These are phyloP conservation scores for Ramaria sp. DNA, from an alignment of 768 basidiomycete genomes.

Conservation along the genomic window DNA sequence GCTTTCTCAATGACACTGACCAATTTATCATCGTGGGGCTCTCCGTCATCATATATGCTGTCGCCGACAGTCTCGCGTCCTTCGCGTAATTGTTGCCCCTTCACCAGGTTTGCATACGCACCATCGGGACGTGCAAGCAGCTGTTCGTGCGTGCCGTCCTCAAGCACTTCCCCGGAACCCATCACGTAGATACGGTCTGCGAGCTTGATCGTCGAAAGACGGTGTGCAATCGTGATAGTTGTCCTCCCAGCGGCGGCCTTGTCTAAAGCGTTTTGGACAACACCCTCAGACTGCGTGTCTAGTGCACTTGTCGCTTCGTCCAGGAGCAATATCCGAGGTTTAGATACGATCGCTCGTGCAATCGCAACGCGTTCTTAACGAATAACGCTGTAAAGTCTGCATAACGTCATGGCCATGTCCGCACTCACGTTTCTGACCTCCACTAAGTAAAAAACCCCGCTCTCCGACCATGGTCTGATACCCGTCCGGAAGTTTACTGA, in stretches of 20 bases:
- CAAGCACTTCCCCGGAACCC: conserved; percentile 76
- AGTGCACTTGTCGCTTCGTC: conserved; percentile 85
- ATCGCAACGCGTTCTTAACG: conserved; percentile 66
- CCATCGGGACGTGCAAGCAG: conserved; percentile 48
- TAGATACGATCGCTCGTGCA: conserved; percentile 81
- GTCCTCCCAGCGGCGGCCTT: conserved; percentile 74
- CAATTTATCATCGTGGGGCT: conserved; percentile 18
- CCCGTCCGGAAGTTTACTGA: conserved; percentile 66
- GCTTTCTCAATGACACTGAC: conserved; percentile 4
- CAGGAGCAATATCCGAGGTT: conserved; percentile 74
- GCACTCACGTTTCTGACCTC: conserved; percentile 59
- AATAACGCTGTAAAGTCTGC: not conserved
- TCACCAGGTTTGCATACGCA: conserved; percentile 66
- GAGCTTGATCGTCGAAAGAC: conserved; percentile 77
- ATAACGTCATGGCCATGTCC: not conserved
- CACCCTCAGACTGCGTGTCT: conserved; percentile 76
- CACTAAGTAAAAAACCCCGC: conserved; percentile 74
- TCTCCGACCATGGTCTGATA: conserved; percentile 88
- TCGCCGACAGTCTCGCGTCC: conserved; percentile 14
- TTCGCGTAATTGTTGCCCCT: conserved; percentile 70
- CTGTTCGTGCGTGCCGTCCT: conserved; percentile 68
- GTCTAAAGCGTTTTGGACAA: conserved; percentile 86
- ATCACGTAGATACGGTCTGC: conserved; percentile 81
- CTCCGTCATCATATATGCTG: not conserved
- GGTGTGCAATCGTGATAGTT: conserved; percentile 73